phyloP scores from a whole-genome alignment of 179 eudicot species.

The Amaranthus tricolor region DNA sequence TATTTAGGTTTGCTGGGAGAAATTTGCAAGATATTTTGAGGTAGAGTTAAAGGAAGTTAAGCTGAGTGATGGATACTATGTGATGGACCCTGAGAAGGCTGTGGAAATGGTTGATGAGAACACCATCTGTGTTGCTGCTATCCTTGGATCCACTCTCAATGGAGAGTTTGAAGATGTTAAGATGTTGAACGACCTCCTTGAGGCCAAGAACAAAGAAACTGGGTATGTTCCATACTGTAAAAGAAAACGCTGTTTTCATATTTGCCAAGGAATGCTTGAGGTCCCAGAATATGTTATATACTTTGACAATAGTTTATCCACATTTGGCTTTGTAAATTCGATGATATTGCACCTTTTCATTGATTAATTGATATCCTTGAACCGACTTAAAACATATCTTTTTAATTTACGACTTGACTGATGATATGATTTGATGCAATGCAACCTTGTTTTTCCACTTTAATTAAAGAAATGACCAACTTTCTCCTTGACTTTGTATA shows the following conservation, averaged over 20 bases:
- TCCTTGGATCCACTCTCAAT: conserved; percentile 75
- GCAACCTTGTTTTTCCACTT: neutral
- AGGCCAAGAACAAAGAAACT: conserved; percentile 59
- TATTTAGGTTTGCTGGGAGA: conserved; percentile 81
- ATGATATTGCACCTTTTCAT: neutral
- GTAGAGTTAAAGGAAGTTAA: conserved; percentile 83
- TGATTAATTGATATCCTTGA: no score
- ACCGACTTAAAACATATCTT: no score
- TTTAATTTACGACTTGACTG: no score
- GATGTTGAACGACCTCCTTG: conserved; percentile 60
- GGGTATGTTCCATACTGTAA: conserved; percentile 35
- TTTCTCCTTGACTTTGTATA: neutral
- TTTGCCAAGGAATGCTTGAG: neutral
- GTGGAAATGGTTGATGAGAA: conserved; percentile 86
- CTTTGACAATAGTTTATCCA: no score
- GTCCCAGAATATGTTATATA: no score
- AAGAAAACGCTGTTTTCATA: neutral
- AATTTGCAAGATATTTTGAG: conserved; percentile 78
- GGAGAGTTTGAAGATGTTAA: conserved; percentile 87
- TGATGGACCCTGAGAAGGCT: conserved; percentile 79
- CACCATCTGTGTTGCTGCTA: conserved; percentile 89
- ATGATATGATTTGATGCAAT: neutral
- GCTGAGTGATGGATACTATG: conserved; percentile 70
- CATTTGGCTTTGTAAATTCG: neutral
- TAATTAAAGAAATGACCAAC: neutral